Conservation (phyloP, 2,329 filamentous ascomycete species). For the Fusarium tuaranense region DNA sequence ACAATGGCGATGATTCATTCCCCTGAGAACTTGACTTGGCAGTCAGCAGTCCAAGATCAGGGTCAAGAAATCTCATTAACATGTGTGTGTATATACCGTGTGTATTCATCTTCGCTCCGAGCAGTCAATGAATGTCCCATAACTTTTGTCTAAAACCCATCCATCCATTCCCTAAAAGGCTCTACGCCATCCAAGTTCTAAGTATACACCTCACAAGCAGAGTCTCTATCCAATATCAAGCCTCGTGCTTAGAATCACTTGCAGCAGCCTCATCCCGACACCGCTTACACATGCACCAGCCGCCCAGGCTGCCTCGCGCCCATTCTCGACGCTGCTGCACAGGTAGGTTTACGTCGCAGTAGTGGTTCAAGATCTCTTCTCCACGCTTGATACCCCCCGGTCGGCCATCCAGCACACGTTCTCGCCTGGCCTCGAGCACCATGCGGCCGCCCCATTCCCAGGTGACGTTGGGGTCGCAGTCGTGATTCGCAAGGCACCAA, state of each 20-base stretch:
- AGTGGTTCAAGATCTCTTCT: slow-evolving; percentile 92
- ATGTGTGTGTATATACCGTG: neutral
- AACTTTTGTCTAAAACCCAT: slow-evolving; percentile 27
- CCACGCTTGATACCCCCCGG: slow-evolving; percentile 77
- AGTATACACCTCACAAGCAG: neutral
- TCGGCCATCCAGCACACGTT: slow-evolving; percentile 63
- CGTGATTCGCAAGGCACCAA: slow-evolving; percentile 97
- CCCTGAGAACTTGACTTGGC: neutral
- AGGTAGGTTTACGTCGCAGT: slow-evolving; percentile 85
- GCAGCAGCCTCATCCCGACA: slow-evolving; percentile 77
- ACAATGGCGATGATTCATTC: neutral
- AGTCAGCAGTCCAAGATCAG: neutral
- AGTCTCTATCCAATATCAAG: slow-evolving; percentile 10
- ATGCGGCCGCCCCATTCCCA: slow-evolving; percentile 94
- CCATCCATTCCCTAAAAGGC: slow-evolving; percentile 15
- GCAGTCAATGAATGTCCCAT: slow-evolving; percentile 4
- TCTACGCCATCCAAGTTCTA: slow-evolving; percentile 12
- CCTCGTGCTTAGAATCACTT: slow-evolving; percentile 12
- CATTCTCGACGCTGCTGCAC: slow-evolving; percentile 89
- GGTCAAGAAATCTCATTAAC: neutral
- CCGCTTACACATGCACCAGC: slow-evolving; percentile 86
- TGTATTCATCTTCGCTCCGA: slow-evolving; percentile 7
- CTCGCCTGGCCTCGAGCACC: slow-evolving; percentile 73
- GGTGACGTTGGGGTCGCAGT: slow-evolving; percentile 92
- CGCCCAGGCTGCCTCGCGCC: slow-evolving; percentile 88